Evolutionary conservation across 768 basidiomycete species (phyloP).

Genomic region (Lentinula lateritia): DNA sequence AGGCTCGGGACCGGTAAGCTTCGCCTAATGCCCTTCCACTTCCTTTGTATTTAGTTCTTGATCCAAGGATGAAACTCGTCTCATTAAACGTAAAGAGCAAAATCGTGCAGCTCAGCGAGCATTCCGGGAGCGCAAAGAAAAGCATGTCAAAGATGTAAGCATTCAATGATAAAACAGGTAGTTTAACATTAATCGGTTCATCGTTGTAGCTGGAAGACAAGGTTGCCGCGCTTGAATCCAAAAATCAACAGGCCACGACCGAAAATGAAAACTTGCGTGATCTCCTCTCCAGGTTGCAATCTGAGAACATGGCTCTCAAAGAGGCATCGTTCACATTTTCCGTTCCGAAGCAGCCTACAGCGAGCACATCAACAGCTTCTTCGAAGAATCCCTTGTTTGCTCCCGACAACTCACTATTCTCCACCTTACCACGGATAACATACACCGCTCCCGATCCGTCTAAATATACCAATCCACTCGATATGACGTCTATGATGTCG

Average conservation of each 20-base stretch:
- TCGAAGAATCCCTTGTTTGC: slow-evolving; percentile 19
- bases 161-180: neutral
- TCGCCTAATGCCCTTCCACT: neutral
- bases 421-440: slow-evolving; percentile 16
- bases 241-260: slow-evolving; percentile 61
- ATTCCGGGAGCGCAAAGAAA: slow-evolving; percentile 95
- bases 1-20: slow-evolving; percentile 22
- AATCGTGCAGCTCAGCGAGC: slow-evolving; percentile 96
- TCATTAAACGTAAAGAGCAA: slow-evolving; percentile 92
- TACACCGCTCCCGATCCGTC: slow-evolving; percentile 25
- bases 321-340: slow-evolving; percentile 80
- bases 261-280: slow-evolving; percentile 92
- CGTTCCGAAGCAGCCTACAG: slow-evolving; percentile 42
- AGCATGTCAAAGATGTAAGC: slow-evolving; percentile 93
- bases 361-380: slow-evolving; percentile 15
- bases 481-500: slow-evolving; percentile 62
- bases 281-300: slow-evolving; percentile 76
- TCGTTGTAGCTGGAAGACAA: slow-evolving; percentile 78
- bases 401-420: slow-evolving; percentile 22
- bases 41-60: slow-evolving; percentile 4
- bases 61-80: slow-evolving; percentile 61
- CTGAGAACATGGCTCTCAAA: slow-evolving; percentile 81
- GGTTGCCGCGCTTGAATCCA: slow-evolving; percentile 79
- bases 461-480: slow-evolving; percentile 41
- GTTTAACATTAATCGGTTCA: neutral